These are phyloP conservation scores for Fremontodendron californicum DNA, from an alignment of 345 rosid genomes.

Conservation along the genomic window DNA sequence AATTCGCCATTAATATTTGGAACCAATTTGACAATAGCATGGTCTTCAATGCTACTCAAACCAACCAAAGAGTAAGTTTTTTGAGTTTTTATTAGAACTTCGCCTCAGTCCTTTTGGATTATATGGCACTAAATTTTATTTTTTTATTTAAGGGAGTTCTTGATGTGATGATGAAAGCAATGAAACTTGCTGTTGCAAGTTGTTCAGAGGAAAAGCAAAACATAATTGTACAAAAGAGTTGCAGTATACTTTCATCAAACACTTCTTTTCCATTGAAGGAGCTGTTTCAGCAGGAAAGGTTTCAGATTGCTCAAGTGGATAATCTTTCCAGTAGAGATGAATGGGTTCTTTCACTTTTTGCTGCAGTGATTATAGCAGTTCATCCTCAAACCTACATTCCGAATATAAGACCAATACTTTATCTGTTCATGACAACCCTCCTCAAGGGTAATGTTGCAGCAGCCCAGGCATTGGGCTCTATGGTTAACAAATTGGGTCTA, in stretches of 20 bases:
- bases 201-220: conserved; percentile 65
- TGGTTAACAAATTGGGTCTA: conserved; percentile 61
- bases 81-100: conserved; percentile 8
- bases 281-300: conserved; percentile 31
- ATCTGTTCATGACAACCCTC: conserved; percentile 40
- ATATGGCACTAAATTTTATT: not conserved
- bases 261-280: conserved; percentile 43
- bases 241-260: conserved; percentile 44
- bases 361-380: conserved; percentile 70
- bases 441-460: conserved; percentile 60
- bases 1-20: conserved; percentile 61
- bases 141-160: conserved; percentile 51
- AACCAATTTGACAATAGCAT: conserved; percentile 49
- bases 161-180: conserved; percentile 58
- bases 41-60: conserved; percentile 24
- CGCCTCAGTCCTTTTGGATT: not conserved
- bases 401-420: conserved; percentile 44
- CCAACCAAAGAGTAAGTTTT: conserved; percentile 42
- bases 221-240: conserved; percentile 58
- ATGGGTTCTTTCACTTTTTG: conserved; percentile 66
- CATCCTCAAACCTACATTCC: conserved; percentile 57
- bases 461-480: conserved; percentile 87
- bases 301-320: conserved; percentile 26
- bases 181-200: conserved; percentile 64
- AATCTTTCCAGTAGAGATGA: conserved; percentile 49